phyloP scores from a whole-genome alignment of 129 eudicot genomes.

The Lactuca sativa region DNA sequence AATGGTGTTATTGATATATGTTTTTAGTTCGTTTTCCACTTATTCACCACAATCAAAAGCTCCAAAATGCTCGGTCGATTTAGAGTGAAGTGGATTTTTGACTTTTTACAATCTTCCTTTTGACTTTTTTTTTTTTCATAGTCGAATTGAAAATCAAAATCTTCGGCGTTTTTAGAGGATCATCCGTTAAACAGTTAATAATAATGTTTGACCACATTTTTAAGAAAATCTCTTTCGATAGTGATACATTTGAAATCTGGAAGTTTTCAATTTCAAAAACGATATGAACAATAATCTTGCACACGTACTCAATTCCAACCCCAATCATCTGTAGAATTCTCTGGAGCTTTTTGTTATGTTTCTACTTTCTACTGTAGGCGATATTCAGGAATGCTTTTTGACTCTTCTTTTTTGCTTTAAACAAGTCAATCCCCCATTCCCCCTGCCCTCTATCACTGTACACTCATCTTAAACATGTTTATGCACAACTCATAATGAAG shows the following conservation, averaged over 20 bases:
- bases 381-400: constrained; percentile 23
- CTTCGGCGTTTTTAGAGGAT: not conserved
- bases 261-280: constrained; percentile 1
- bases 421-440: constrained; percentile 11
- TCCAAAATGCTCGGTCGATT: constrained; percentile 9
- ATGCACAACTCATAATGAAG: not conserved
- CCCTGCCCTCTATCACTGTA: not conserved
- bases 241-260: not conserved
- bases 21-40: not conserved
- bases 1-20: not conserved
- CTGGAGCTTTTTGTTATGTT: not conserved
- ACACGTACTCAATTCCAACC: not conserved
- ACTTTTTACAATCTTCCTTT: not conserved
- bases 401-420: constrained; percentile 21
- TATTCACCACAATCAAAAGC: not conserved
- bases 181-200: not conserved
- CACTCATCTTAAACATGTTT: not conserved
- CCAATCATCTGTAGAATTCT: not conserved
- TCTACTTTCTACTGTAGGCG: constrained; percentile 1
- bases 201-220: not conserved
- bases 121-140: constrained; percentile 7
- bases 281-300: not conserved
- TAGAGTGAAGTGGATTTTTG: constrained; percentile 14
- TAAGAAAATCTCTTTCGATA: not conserved
- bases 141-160: not conserved